Percentiles rank a stretch among this genome's conserved stretches.
Conservation (phyloP, 2,329 filamentous ascomycete species). For the Neoascochyta sp. region DNA sequence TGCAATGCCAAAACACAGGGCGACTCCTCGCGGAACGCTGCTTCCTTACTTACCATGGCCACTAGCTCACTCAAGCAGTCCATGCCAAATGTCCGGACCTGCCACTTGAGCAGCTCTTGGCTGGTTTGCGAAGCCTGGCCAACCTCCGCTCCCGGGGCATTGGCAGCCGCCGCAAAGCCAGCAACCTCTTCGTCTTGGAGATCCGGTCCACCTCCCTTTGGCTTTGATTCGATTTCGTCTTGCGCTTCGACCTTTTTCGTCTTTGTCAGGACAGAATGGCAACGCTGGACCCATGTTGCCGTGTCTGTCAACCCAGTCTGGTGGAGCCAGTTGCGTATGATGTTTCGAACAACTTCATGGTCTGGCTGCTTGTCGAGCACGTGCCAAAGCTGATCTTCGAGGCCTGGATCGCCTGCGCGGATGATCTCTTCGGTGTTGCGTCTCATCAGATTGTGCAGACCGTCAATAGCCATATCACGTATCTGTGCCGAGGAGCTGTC, state of each 20-base stretch:
- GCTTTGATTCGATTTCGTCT: conserved; percentile 46
- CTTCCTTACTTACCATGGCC: conserved; percentile 71
- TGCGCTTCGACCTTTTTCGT: conserved; percentile 67
- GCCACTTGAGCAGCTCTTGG: conserved; percentile 90
- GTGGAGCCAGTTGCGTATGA: conserved; percentile 88
- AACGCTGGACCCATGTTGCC: conserved; percentile 79
- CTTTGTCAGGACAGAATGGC: conserved; percentile 85
- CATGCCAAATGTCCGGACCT: conserved; percentile 92
- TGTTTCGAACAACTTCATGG: conserved; percentile 77
- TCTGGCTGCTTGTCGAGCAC: conserved; percentile 73
- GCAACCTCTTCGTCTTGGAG: conserved; percentile 94
- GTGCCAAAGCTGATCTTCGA: conserved; percentile 91
- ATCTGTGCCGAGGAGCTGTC: conserved; percentile 66
- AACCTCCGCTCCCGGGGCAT: conserved; percentile 48
- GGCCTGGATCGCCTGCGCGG: conserved; percentile 66
- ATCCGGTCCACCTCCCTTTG: conserved; percentile 61
- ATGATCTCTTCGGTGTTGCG: conserved; percentile 81
- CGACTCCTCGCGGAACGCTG: conserved; percentile 73
- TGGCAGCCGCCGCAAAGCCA: conserved; percentile 78
- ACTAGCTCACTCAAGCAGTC: conserved; percentile 82
- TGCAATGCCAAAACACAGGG: conserved; percentile 75
- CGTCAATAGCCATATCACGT: conserved; percentile 77
- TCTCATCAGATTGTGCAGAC: conserved; percentile 93
- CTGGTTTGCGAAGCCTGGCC: conserved; percentile 45
- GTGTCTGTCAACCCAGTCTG: conserved; percentile 82